Evolutionary conservation across 305 asterid species (phyloP), one percentile per base, ranked within the genome.

Genomic region (Caryopteris hybrid): DNA sequence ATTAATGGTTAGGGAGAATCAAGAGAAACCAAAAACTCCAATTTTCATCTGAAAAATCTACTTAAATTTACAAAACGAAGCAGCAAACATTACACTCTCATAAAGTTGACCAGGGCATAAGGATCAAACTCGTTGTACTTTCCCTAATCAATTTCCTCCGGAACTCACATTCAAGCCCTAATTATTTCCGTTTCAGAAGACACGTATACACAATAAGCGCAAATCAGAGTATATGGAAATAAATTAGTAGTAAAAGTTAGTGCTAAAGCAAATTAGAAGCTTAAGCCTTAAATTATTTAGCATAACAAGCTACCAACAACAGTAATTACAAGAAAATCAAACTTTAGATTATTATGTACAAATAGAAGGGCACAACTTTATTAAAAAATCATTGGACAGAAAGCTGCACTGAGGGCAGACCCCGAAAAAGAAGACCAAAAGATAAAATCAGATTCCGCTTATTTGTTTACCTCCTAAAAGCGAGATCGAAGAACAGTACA

Each of bases 401-500:
- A 73, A 76, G 77, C 76, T 78, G 79, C 72, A 76, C 43, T 5
- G 55, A 61, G 56, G 39, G 50, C 75, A 46, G 66, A 63, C 58
- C 39, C 58, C 39, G 17, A 63, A 76, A 66, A 56, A 41, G 60
- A 51, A 76, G 77, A 20, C 46, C 75, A 69, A 60, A 73, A 70
- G 62, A 41, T 50, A 62, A 42, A 59, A 61, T 65, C 72, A 71
- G 82, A 78, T 73, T 80, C 75, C 18, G 50, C 68, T 60, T 14
- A 29, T 48, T 59, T 63, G 64, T 21, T 64, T 52, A 79, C 80
- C 78, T 73, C 66, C 58, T 31, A 55, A 71, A 66, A 71, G 50
- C 74, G 79, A 83, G 86, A 83, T 83, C 88, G 78, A 71, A 70
- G 68, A 17, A 46, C 73, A 23, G 70, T 18, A 50, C 67, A 29